phyloP scores from a whole-genome alignment of 2,329 filamentous ascomycete species.

The Apiospora saccharicola region DNA sequence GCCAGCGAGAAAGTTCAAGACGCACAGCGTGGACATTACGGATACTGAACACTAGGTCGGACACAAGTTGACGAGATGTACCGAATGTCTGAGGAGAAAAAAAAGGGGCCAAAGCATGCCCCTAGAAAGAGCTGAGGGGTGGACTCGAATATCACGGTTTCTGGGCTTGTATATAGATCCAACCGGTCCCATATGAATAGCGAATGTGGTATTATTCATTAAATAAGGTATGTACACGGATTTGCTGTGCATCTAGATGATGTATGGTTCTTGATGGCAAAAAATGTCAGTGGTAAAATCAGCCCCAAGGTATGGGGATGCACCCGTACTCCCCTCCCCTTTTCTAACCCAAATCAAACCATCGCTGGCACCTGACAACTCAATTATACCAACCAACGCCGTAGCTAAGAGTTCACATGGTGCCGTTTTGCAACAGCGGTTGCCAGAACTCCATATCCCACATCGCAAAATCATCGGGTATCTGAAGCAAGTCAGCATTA shows the following conservation, averaged over 20 bases:
- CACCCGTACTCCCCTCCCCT: background rate
- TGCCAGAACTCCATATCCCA: slow-evolving; percentile 44
- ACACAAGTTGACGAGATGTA: background rate
- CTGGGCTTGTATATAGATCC: background rate
- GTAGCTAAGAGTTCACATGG: background rate
- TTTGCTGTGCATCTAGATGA: background rate
- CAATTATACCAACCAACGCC: background rate
- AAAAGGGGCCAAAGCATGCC: background rate
- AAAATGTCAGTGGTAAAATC: background rate
- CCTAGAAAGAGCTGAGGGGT: background rate
- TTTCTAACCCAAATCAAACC: background rate
- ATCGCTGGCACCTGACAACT: background rate
- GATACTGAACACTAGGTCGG: background rate
- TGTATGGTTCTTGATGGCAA: background rate
- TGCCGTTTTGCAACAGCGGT: slow-evolving; percentile 32
- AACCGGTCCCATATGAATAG: background rate
- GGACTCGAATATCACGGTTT: background rate
- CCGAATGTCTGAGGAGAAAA: too few species aligned
- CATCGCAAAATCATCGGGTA: slow-evolving; percentile 39
- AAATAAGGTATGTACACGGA: background rate
- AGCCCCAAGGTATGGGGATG: background rate
- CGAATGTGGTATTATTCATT: slow-evolving; percentile 20
- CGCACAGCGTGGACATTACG: slow-evolving; percentile 35
- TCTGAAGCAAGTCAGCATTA: slow-evolving; percentile 28
- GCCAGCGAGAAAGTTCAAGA: slow-evolving; percentile 42